Evolutionary conservation across 75 land plant species (phyloP).

Genomic region (Pseudotsuga menziesii): DNA sequence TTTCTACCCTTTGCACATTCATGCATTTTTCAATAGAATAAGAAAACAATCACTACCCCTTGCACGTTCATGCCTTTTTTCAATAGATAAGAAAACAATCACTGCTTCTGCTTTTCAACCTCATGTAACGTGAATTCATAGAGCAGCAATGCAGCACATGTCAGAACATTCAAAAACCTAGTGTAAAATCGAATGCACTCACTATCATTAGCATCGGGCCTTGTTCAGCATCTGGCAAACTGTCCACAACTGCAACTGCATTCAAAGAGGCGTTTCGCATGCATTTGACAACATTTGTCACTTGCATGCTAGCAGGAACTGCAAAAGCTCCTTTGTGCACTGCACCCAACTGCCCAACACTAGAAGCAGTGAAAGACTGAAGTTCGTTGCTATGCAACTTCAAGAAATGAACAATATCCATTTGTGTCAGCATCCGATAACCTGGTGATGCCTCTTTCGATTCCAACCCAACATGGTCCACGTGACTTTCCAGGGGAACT

Average conservation of each 20-base stretch:
- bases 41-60: not conserved
- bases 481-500: conserved; percentile 59
- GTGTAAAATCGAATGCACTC: conserved; percentile 10
- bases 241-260: conserved; percentile 83
- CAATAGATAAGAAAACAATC: not conserved
- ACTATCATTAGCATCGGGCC: conserved; percentile 43
- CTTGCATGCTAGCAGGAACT: conserved; percentile 45
- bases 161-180: too few species aligned
- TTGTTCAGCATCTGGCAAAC: conserved; percentile 9
- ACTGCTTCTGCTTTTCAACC: not conserved
- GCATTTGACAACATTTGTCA: conserved; percentile 59
- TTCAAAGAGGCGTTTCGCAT: conserved; percentile 53
- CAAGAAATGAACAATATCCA: conserved; percentile 69
- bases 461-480: conserved; percentile 55
- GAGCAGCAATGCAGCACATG: not conserved
- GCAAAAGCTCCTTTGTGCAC: conserved; percentile 46
- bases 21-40: not conserved
- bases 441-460: conserved; percentile 65
- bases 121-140: not conserved
- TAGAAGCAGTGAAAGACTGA: conserved; percentile 19
- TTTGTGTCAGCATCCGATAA: conserved; percentile 85
- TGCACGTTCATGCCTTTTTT: too few species aligned
- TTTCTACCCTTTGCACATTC: too few species aligned
- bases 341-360: conserved; percentile 50
- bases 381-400: conserved; percentile 27